phyloP scores from a whole-genome alignment of 345 rosid species.

The Moricandia arvensis region DNA sequence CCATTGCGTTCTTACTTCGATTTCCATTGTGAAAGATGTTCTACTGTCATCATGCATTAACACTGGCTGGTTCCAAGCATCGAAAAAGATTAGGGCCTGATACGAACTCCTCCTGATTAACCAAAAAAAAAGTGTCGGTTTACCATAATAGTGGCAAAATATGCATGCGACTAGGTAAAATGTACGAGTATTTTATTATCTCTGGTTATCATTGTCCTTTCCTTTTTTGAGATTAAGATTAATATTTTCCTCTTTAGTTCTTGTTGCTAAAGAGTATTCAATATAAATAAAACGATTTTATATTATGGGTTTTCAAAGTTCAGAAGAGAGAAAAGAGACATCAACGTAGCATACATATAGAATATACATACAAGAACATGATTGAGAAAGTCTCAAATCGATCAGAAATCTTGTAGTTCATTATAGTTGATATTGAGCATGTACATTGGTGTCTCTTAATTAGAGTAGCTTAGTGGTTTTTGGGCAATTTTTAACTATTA shows the following conservation, averaged over 20 bases:
- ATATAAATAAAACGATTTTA: background rate
- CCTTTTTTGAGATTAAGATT: background rate
- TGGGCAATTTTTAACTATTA: too few species aligned
- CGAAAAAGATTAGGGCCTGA: too few species aligned
- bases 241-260: background rate
- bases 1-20: too few species aligned
- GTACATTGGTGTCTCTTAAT: too few species aligned
- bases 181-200: background rate
- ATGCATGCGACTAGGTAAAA: too few species aligned
- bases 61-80: too few species aligned
- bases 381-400: background rate
- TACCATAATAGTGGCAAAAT: too few species aligned
- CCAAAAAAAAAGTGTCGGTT: too few species aligned
- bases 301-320: background rate
- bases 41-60: too few species aligned
- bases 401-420: background rate
- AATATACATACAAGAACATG: background rate
- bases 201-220: background rate
- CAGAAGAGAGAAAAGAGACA: background rate
- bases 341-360: background rate
- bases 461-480: too few species aligned
- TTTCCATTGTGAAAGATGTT: too few species aligned
- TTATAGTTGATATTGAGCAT: background rate
- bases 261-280: background rate
- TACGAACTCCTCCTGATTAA: too few species aligned